phyloP scores from a whole-genome alignment of 2,329 filamentous ascomycete species.

The Lasiodiplodia citricola region DNA sequence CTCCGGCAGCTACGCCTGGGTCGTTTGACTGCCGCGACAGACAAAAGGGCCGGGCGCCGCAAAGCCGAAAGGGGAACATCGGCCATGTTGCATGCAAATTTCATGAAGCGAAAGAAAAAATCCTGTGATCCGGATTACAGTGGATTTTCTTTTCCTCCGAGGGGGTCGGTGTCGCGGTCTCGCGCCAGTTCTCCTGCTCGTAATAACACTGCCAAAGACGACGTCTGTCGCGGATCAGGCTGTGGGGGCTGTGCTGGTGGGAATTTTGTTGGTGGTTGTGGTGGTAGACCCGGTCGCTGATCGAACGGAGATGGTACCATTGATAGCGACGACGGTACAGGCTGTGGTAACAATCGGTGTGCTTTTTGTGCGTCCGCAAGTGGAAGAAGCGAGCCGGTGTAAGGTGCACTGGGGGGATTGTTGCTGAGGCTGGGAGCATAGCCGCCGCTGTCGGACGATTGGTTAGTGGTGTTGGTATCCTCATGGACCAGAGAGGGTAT shows the following conservation, averaged over 20 bases:
- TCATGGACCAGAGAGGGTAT: constrained; percentile 45
- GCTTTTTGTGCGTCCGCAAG: constrained; percentile 40
- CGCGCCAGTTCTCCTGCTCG: constrained; percentile 46
- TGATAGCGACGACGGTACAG: constrained; percentile 37
- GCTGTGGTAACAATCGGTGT: constrained; percentile 45
- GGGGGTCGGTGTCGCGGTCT: constrained; percentile 40
- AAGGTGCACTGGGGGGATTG: constrained; percentile 27
- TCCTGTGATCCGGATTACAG: background rate
- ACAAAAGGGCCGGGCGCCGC: background rate
- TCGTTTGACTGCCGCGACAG: background rate
- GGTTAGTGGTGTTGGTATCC: constrained; percentile 33
- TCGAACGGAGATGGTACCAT: constrained; percentile 40
- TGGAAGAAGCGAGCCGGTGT: constrained; percentile 31
- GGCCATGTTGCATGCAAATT: constrained; percentile 6
- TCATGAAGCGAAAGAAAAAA: background rate
- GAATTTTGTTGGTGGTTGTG: constrained; percentile 23
- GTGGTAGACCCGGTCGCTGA: constrained; percentile 30
- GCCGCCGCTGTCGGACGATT: constrained; percentile 45
- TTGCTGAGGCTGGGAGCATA: constrained; percentile 31
- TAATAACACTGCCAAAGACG: constrained; percentile 44
- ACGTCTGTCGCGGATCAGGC: constrained; percentile 39
- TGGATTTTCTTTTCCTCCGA: constrained; percentile 7
- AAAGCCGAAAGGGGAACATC: constrained; percentile 9
- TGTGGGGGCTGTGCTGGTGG: background rate
- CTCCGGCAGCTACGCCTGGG: background rate